Percentiles rank a stretch among this genome's conserved stretches.
These are phyloP conservation scores for Hemileccinum rubropunctum DNA, from an alignment of 768 basidiomycete species.

Conservation along the genomic window DNA sequence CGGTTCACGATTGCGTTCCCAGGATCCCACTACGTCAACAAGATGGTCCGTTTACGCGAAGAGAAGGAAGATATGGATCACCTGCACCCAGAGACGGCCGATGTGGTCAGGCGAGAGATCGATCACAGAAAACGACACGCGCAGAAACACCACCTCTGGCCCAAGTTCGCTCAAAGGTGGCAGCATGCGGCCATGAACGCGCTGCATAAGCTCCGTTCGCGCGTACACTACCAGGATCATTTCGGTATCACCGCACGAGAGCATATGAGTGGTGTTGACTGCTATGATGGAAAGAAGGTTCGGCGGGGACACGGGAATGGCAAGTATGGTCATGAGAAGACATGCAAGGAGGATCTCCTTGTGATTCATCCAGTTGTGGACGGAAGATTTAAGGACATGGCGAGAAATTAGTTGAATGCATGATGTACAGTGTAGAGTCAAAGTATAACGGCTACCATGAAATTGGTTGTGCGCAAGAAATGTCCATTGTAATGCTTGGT, in stretches of 20 bases:
- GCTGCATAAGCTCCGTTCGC: constrained; percentile 46
- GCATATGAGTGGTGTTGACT: constrained; percentile 78
- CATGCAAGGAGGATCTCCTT: constrained; percentile 47
- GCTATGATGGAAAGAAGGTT: constrained; percentile 57
- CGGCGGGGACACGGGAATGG: constrained; percentile 34
- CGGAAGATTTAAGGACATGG: constrained; percentile 60
- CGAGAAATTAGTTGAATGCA: constrained; percentile 23
- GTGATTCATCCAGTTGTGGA: constrained; percentile 64
- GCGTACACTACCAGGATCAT: constrained; percentile 54
- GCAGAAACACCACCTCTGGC: constrained; percentile 17
- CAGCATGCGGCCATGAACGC: constrained; percentile 42
- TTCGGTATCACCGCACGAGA: constrained; percentile 61
- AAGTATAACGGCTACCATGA: not conserved
- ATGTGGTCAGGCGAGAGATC: constrained; percentile 48
- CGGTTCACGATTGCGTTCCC: constrained; percentile 9
- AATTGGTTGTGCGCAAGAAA: not conserved
- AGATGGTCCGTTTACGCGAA: constrained; percentile 42
- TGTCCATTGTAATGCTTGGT: not conserved
- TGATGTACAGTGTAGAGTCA: constrained; percentile 13
- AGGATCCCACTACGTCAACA: constrained; percentile 78
- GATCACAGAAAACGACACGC: constrained; percentile 34
- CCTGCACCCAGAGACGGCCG: constrained; percentile 44
- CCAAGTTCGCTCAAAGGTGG: constrained; percentile 43
- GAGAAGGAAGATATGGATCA: constrained; percentile 27
- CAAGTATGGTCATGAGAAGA: constrained; percentile 9